A percentile compares a stretch with the other conserved stretches of the same genome.
phyloP scores from a whole-genome alignment of 768 basidiomycete genomes.

The Exidia glandulosa region DNA sequence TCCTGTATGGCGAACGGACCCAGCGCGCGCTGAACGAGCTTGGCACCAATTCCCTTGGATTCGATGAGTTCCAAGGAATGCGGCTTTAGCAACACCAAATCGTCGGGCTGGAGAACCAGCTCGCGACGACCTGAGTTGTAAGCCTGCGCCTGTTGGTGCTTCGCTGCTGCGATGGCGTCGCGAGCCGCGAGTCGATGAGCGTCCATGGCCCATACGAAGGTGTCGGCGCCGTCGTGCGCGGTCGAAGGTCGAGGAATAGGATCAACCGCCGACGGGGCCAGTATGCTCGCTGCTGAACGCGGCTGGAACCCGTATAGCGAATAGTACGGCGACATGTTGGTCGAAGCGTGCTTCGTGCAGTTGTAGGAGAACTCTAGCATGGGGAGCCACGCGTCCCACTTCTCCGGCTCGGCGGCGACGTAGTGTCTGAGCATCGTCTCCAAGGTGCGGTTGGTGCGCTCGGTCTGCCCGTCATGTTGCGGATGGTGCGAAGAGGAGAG shows the following conservation, averaged over 20 bases:
- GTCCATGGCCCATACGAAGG: background rate
- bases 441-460: conserved; percentile 20
- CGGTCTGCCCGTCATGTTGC: conserved; percentile 29
- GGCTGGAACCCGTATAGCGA: conserved; percentile 24
- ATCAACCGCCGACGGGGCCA: background rate
- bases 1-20: background rate
- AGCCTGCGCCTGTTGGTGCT: background rate
- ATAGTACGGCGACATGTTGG: conserved; percentile 26
- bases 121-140: background rate
- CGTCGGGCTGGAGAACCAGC: background rate
- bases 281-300: background rate
- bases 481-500: conserved; percentile 27
- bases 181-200: background rate
- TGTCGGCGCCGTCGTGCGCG: background rate
- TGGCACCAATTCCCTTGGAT: background rate
- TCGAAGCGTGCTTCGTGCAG: conserved; percentile 22
- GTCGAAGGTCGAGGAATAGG: background rate
- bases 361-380: conserved; percentile 33
- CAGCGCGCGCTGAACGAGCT: background rate
- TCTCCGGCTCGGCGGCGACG: conserved; percentile 23
- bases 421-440: conserved; percentile 6
- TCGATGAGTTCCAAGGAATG: background rate
- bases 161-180: background rate
- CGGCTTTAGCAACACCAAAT: background rate
- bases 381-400: conserved; percentile 30